These are phyloP conservation scores for Turritis glabra DNA, from an alignment of 345 rosid genomes.

Conservation along the genomic window DNA sequence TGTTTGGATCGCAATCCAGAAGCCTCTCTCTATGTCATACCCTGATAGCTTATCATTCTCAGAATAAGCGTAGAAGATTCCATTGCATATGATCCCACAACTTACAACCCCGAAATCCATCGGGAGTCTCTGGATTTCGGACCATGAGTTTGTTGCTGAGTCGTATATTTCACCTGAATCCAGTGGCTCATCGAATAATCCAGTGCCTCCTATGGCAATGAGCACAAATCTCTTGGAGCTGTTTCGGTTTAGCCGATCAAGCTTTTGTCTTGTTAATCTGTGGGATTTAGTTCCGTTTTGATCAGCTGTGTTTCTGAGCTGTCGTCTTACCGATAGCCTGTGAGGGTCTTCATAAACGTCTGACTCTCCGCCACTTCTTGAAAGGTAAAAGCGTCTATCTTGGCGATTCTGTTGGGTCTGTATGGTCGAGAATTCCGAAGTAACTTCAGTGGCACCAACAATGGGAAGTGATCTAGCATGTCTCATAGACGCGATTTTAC, in stretches of 20 bases:
- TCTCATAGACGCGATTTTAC: slow-evolving; percentile 77
- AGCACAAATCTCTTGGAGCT: slow-evolving; percentile 61
- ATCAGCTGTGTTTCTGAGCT: slow-evolving; percentile 54
- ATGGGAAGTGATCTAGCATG: slow-evolving; percentile 83
- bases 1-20: slow-evolving; percentile 82
- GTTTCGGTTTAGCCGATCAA: slow-evolving; percentile 47
- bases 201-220: slow-evolving; percentile 81
- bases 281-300: slow-evolving; percentile 56
- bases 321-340: slow-evolving; percentile 82
- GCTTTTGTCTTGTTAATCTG: slow-evolving; percentile 58
- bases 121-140: slow-evolving; percentile 80
- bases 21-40: slow-evolving; percentile 87
- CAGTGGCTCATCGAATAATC: slow-evolving; percentile 80
- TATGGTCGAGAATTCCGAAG: slow-evolving; percentile 51
- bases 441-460: slow-evolving; percentile 71
- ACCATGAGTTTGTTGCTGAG: slow-evolving; percentile 78
- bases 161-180: slow-evolving; percentile 98
- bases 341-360: slow-evolving; percentile 98
- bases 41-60: slow-evolving; percentile 90
- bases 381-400: slow-evolving; percentile 68
- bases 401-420: slow-evolving; percentile 63
- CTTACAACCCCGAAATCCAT: slow-evolving; percentile 70
- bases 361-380: slow-evolving; percentile 69
- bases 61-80: slow-evolving; percentile 85
- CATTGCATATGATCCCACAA: slow-evolving; percentile 78